Evolutionary conservation across 495 filamentous ascomycete species (phyloP).

Genomic region (Penicillium daleae): DNA sequence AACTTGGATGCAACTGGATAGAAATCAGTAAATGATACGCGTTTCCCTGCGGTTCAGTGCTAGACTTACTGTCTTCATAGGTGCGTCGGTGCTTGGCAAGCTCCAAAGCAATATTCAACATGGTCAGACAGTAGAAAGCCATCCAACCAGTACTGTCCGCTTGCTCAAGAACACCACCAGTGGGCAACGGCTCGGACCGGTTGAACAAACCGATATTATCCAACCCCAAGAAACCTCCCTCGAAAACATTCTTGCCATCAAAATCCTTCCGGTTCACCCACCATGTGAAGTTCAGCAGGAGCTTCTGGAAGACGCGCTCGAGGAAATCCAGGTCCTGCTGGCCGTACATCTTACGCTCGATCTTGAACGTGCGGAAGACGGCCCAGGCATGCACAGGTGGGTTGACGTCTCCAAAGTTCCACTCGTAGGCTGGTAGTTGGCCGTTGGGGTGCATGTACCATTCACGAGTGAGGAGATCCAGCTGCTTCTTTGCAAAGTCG

Average conservation of each 20-base stretch:
- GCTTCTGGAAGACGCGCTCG: slow-evolving; percentile 94
- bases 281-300: slow-evolving; percentile 97
- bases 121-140: slow-evolving; percentile 92
- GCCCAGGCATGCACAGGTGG: slow-evolving; percentile 97
- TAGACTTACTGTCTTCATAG: slow-evolving; percentile 77
- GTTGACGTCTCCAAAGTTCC: slow-evolving; percentile 98
- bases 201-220: slow-evolving; percentile 99
- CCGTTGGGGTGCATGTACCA: slow-evolving; percentile 99
- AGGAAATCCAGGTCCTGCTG: slow-evolving; percentile 93
- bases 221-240: slow-evolving; percentile 93
- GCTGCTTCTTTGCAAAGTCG: slow-evolving; percentile 95
- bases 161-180: slow-evolving; percentile 90
- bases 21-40: slow-evolving; percentile 16
- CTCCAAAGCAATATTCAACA: slow-evolving; percentile 95
- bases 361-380: slow-evolving; percentile 93
- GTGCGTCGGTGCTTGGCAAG: slow-evolving; percentile 93
- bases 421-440: slow-evolving; percentile 89
- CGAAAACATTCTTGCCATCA: slow-evolving; percentile 94
- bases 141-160: slow-evolving; percentile 99
- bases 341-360: slow-evolving; percentile 95
- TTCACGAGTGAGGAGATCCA: slow-evolving; percentile 92
- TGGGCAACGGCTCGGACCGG: slow-evolving; percentile 93
- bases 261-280: slow-evolving; percentile 96
- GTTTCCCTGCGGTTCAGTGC: too few species aligned
- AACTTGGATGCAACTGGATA: slow-evolving; percentile 83